Evolutionary conservation across 768 basidiomycete genomes (phyloP).

Genomic region (Rhizopogon roseolus): DNA sequence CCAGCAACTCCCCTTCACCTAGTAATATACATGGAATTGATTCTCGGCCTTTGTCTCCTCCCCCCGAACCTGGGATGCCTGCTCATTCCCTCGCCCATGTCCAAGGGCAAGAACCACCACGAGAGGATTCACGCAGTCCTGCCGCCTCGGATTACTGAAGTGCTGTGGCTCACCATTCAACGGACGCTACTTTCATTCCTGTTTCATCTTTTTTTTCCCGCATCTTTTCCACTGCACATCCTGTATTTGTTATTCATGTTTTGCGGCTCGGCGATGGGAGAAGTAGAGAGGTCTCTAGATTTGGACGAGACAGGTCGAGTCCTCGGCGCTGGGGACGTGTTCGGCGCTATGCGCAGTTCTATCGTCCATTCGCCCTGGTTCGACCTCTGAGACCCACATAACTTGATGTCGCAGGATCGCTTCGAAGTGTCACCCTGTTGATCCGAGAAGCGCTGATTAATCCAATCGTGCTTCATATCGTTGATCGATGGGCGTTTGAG

Average conservation of each 20-base stretch:
- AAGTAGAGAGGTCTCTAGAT: constrained; percentile 10
- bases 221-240: constrained; percentile 27
- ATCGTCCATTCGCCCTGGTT: constrained; percentile 17
- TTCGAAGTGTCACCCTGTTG: constrained; percentile 20
- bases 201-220: constrained; percentile 28
- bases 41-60: constrained; percentile 56
- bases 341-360: constrained; percentile 27
- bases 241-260: constrained; percentile 29
- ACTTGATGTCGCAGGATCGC: constrained; percentile 36
- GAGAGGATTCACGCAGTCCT: constrained; percentile 53
- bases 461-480: constrained; percentile 31
- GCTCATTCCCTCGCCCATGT: constrained; percentile 50
- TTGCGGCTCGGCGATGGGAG: constrained; percentile 19
- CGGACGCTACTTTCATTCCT: constrained; percentile 24
- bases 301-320: constrained; percentile 21
- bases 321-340: constrained; percentile 27
- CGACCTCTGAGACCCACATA: constrained; percentile 24
- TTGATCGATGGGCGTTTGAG: constrained; percentile 39
- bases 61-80: constrained; percentile 48
- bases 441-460: constrained; percentile 30
- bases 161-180: constrained; percentile 14
- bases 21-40: constrained; percentile 35
- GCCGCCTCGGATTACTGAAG: constrained; percentile 27
- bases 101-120: constrained; percentile 56
- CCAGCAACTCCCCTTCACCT: constrained; percentile 54